Evolutionary conservation across 2,329 filamentous ascomycete genomes (phyloP), one percentile per base, ranked within the genome.

Genomic region (Colletotrichum gigasporum): DNA sequence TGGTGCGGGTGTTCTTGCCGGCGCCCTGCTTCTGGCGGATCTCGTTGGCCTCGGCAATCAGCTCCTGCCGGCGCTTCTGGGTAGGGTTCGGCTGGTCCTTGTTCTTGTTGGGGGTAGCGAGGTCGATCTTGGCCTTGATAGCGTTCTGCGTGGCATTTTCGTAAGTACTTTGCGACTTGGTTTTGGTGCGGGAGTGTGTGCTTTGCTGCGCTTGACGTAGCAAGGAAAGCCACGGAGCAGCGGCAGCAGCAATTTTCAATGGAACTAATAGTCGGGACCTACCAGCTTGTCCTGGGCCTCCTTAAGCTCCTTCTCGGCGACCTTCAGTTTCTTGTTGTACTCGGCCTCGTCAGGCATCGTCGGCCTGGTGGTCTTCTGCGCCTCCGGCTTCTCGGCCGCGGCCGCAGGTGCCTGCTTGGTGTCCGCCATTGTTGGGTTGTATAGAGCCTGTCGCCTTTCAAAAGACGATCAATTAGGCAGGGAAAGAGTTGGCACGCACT

Each of bases 1-100:
- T 85, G 71, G 85, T 87, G 59, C 94, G 91, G 56, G 91, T 89
- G 64, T 89, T 87, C 86, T 99, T 99, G 83, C 93, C 92, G 65
- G 88, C 90, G 70, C 90, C 90, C 82, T 98, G 96, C 82, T 96
- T 91, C 78, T 90, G 87, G 68, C 92, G 91, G 79, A 99, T 97
- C 70, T 91, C 87, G 75, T 90, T 91, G 72, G 94, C 87, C 81
- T 98, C 88, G 57, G 88, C 83, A 72, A 93, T 91, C 69, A 98
- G 89, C 78, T 97, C 93, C 77, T 93, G 87, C 74, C 94, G 92
- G 76, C 90, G 92, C 84, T 97, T 93, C 73, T 89, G 90, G 66
- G 87, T 83, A 12, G 95, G 93, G 32, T 88, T 93, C 74, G 92
- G 92, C 79, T 93, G 89, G 76, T 95, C 93, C 81, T 92, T 85